Conservation (phyloP, 352 stramenopile genomes). For the Lagenidium sp. region DNA sequence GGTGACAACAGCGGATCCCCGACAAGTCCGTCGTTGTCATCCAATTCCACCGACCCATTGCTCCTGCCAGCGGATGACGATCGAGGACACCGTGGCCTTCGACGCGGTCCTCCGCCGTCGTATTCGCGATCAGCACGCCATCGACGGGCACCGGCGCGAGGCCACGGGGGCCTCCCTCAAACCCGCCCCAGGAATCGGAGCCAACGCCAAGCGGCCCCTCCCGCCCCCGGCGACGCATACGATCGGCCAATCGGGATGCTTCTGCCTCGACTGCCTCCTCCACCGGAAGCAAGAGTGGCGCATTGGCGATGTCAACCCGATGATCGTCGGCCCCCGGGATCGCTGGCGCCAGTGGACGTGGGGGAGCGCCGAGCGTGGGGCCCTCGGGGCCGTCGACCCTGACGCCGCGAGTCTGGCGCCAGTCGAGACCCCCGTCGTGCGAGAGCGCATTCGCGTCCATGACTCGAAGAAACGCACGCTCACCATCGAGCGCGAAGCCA, state of each 20-base stretch:
- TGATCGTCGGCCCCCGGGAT: conserved; percentile 53
- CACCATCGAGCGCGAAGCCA: conserved; percentile 50
- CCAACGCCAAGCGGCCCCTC: not conserved
- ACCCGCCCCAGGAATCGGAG: not conserved
- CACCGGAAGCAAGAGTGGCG: conserved; percentile 70
- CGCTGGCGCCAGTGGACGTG: conserved; percentile 57
- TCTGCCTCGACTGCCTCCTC: conserved; percentile 63
- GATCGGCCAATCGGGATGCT: conserved; percentile 62
- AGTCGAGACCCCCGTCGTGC: conserved; percentile 26
- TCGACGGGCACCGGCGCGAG: conserved; percentile 23
- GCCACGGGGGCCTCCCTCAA: not conserved
- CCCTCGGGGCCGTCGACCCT: conserved; percentile 19
- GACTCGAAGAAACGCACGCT: conserved; percentile 26
- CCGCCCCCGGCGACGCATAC: conserved; percentile 24
- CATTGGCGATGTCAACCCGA: conserved; percentile 56
- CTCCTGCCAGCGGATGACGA: not conserved
- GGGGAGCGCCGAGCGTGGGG: conserved; percentile 41
- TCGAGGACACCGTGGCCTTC: conserved; percentile 28
- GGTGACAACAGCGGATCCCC: no score
- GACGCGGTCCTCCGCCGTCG: conserved; percentile 37
- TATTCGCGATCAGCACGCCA: conserved; percentile 43
- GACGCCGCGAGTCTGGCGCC: conserved; percentile 9
- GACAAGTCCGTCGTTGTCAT: no score
- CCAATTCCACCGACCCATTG: not conserved
- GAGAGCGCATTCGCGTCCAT: conserved; percentile 36